Conservation (phyloP, 2,329 filamentous ascomycete species). For the Penicillium sp. region DNA sequence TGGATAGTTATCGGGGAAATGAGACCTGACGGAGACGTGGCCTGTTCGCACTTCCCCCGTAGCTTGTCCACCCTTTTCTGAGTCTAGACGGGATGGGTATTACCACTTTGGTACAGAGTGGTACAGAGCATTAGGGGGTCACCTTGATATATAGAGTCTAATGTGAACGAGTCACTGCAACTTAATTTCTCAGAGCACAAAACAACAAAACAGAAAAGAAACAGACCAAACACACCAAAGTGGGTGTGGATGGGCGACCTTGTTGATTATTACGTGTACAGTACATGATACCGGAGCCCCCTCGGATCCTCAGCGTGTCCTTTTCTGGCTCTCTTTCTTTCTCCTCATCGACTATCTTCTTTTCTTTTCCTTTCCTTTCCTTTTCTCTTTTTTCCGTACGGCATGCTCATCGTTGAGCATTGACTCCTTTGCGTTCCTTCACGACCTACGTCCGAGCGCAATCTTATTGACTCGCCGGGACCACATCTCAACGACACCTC, state of each 20-base stretch:
- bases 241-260: neutral
- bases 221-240: neutral
- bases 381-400: conserved; percentile 7
- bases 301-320: conserved; percentile 19
- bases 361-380: conserved; percentile 11
- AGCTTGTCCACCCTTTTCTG: conserved; percentile 4
- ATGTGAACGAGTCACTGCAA: neutral
- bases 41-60: conserved; percentile 17
- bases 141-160: too few species aligned
- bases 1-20: conserved; percentile 3
- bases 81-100: neutral
- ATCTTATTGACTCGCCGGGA: conserved; percentile 3
- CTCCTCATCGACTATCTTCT: conserved; percentile 17
- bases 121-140: too few species aligned
- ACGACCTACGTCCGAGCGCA: conserved; percentile 8
- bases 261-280: too few species aligned
- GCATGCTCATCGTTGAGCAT: conserved; percentile 7
- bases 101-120: neutral
- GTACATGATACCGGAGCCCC: conserved; percentile 10
- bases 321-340: conserved; percentile 16
- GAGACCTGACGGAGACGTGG: conserved; percentile 22
- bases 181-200: neutral
- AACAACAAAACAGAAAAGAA: neutral
- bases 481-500: conserved; percentile 4
- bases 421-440: conserved; percentile 1